Evolutionary conservation across 2,329 filamentous ascomycete genomes (phyloP), one percentile per base, ranked within the genome.

Genomic region (Paracamarosporium sp.): DNA sequence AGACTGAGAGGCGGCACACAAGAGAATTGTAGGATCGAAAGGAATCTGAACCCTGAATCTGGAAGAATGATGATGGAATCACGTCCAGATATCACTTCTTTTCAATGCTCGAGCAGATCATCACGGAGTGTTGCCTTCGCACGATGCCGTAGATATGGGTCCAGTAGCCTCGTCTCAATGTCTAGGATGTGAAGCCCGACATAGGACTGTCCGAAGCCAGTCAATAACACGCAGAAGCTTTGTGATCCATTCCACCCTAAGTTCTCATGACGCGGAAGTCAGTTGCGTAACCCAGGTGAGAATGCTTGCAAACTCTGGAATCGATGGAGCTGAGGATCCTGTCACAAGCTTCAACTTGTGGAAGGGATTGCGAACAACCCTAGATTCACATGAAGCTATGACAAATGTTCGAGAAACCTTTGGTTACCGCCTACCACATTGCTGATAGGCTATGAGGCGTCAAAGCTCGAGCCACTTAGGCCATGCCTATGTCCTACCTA

Each of bases 31-130:
- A n/a, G n/a, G n/a, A n/a, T 12, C 9, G 31, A 28, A 43, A 17
- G 22, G 5, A 41, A 30, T 17, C n/a, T 15, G 38, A 31, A 17
- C 38, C 15, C 2, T 50, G 36, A 22, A 44, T 22, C 20, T 48
- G 31, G 50, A 27, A 33, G 6, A n/a, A n/a, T 22, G 28, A 57
- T 33, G 45, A 45, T 51, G 35, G 47, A 51, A 51, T 28, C 35
- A 38, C 4, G 11, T 38, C 31, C 12, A 35, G 5, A n/a, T 20
- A 8, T 36, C 40, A 20, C 20, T 48, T 35, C 24, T 54, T 54
- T 41, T 54, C n/a, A 27, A 47, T 54, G n/a, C 9, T 24, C 9
- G 15, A 3, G n/a, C 15, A 13, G 33, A 11, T 12, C 43, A n/a
- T 9, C 12, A 9, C 20, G 12, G 2, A 52, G 33, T 33, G 25